phyloP scores from a whole-genome alignment of 345 rosid genomes.

The Eucalyptus curtisii region DNA sequence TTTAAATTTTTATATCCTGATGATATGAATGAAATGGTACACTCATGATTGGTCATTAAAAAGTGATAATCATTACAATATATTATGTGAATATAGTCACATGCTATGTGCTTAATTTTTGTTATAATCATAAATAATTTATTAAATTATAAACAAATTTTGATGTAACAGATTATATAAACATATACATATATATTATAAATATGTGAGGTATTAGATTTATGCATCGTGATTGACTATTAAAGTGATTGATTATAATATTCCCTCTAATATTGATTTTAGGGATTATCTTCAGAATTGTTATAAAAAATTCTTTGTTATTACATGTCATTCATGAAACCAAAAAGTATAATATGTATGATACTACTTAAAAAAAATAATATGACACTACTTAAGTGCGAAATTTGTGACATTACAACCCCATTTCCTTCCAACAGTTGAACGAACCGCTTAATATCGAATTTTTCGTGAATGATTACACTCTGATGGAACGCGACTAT shows the following conservation, averaged over 20 bases:
- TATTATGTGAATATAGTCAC: not conserved
- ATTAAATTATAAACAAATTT: not conserved
- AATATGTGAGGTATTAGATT: not conserved
- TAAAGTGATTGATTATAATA: not conserved
- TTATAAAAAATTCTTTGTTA: not conserved
- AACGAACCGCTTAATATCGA: too few species aligned
- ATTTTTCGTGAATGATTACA: too few species aligned
- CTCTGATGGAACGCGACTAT: too few species aligned
- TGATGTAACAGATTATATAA: not conserved
- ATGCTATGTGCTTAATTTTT: not conserved
- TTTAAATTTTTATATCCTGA: not conserved
- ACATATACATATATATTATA: not conserved
- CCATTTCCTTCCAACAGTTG: not conserved
- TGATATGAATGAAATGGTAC: not conserved
- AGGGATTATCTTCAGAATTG: not conserved
- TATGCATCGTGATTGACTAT: not conserved
- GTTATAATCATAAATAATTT: not conserved
- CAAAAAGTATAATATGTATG: not conserved
- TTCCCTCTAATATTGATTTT: not conserved
- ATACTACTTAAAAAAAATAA: not conserved
- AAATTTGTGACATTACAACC: not conserved
- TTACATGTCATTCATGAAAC: not conserved
- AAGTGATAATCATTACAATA: not conserved
- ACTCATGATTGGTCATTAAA: not conserved
- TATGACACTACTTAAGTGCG: too few species aligned